phyloP scores from a whole-genome alignment of 1,284 basidiomycete genomes.

The Melampsora abietis-canadensis region DNA sequence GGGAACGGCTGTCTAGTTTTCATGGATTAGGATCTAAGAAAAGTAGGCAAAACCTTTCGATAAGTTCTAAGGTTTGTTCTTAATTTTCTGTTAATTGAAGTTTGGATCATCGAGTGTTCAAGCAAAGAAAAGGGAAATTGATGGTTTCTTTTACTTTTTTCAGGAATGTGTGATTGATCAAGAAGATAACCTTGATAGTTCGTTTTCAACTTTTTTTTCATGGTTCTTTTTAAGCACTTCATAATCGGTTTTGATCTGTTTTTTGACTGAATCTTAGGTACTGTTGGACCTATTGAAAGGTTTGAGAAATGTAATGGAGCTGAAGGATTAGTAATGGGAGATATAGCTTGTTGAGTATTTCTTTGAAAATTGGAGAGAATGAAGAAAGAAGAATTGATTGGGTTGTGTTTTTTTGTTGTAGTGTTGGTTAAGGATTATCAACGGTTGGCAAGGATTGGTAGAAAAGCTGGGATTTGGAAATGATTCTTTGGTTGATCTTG shows the following conservation, averaged over 20 bases:
- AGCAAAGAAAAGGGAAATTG: too few species aligned
- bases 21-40: constrained; percentile 10
- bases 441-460: constrained; percentile 21
- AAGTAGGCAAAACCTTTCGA: background rate
- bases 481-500: background rate
- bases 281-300: constrained; percentile 23
- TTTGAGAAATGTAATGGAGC: constrained; percentile 22
- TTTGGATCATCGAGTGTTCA: too few species aligned
- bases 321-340: constrained; percentile 17
- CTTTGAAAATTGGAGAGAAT: background rate
- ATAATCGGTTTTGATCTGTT: background rate
- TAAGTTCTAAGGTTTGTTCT: background rate
- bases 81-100: background rate
- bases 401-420: background rate
- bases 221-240: background rate
- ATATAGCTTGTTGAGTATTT: constrained; percentile 18
- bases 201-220: background rate
- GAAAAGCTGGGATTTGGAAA: constrained; percentile 16
- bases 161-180: background rate
- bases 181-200: background rate
- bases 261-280: background rate
- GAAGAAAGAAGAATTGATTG: background rate
- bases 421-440: constrained; percentile 39
- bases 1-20: constrained; percentile 24
- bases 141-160: background rate